A percentile compares a stretch with the other conserved stretches of the same genome.
phyloP scores from a whole-genome alignment of 139 green algal species.

The Chlamydomonas incerta region DNA sequence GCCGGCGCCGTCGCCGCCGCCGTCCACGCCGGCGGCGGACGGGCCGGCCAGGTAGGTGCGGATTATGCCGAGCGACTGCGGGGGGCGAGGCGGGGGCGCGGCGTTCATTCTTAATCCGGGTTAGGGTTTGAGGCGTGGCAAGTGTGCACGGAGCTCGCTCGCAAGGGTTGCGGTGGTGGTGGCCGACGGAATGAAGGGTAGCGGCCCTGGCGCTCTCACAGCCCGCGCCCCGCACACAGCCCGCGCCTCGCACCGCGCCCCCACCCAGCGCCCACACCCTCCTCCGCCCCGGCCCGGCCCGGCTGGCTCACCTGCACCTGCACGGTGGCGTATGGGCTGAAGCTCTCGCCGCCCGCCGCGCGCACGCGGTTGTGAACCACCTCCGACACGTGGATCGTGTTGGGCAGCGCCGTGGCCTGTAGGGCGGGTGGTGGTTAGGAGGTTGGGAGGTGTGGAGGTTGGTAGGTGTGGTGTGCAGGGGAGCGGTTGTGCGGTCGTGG shows the following conservation, averaged over 20 bases:
- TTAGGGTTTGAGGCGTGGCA: too few species aligned
- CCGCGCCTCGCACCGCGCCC: too few species aligned
- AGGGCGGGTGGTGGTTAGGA: neutral
- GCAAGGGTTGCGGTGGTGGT: too few species aligned
- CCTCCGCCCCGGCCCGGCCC: too few species aligned
- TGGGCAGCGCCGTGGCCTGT: constrained; percentile 48
- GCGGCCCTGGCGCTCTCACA: too few species aligned
- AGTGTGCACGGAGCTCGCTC: too few species aligned
- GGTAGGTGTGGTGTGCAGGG: neutral
- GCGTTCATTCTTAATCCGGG: too few species aligned
- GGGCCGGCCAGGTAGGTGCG: constrained; percentile 41
- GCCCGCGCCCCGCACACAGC: too few species aligned
- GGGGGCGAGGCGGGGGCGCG: neutral
- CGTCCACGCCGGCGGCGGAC: neutral
- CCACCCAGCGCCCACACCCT: too few species aligned
- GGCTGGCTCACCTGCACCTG: constrained; percentile 4
- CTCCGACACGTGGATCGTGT: constrained; percentile 53
- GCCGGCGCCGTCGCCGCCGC: neutral
- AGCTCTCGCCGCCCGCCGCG: constrained; percentile 17
- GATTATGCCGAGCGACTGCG: constrained; percentile 54
- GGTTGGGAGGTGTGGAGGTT: neutral
- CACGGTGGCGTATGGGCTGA: constrained; percentile 23
- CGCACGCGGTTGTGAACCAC: constrained; percentile 47
- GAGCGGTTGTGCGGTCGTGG: too few species aligned
- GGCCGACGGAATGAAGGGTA: too few species aligned